These are phyloP conservation scores for Nidula microcarpa DNA, from an alignment of 768 basidiomycete species.

Conservation along the genomic window DNA sequence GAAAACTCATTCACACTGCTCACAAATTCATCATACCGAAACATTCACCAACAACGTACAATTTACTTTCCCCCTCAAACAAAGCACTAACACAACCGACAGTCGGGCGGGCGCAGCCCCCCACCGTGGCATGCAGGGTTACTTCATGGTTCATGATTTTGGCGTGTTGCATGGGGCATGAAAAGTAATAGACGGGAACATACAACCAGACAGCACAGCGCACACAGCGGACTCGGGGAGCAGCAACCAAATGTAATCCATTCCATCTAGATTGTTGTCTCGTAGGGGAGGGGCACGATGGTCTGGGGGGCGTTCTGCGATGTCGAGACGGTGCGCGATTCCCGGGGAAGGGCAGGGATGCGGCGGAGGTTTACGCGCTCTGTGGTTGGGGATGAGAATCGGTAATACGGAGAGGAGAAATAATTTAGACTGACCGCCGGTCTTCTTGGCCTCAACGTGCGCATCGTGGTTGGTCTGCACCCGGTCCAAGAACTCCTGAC, in stretches of 20 bases:
- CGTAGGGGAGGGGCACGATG: conserved; percentile 89
- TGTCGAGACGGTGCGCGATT: conserved; percentile 69
- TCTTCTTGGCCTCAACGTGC: conserved; percentile 83
- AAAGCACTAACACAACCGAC: too few relatives aligned
- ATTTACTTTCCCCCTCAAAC: too few relatives aligned
- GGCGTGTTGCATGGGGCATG: conserved; percentile 21
- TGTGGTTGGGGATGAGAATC: conserved; percentile 18
- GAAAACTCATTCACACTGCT: too few relatives aligned
- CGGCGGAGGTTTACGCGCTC: conserved; percentile 86
- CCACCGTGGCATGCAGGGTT: too few relatives aligned
- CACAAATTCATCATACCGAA: too few relatives aligned
- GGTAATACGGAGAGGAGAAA: too few relatives aligned
- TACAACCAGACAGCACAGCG: conserved; percentile 17
- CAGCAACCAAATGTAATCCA: conserved; percentile 4
- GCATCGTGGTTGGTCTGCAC: conserved; percentile 89
- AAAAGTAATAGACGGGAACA: conserved; percentile 15
- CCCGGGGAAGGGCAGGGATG: conserved; percentile 78
- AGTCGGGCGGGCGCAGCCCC: too few relatives aligned
- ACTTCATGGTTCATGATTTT: too few relatives aligned
- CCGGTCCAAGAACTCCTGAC: conserved; percentile 95
- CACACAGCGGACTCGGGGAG: conserved; percentile 1
- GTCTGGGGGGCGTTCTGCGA: conserved; percentile 85
- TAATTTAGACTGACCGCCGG: conserved; percentile 88
- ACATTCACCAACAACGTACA: too few relatives aligned
- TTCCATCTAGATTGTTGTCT: conserved; percentile 85